Percentiles rank a stretch among this genome's conserved stretches.
These are phyloP conservation scores for Pichia sp. DNA, from an alignment of 1,139 yeast genomes.

Conservation along the genomic window DNA sequence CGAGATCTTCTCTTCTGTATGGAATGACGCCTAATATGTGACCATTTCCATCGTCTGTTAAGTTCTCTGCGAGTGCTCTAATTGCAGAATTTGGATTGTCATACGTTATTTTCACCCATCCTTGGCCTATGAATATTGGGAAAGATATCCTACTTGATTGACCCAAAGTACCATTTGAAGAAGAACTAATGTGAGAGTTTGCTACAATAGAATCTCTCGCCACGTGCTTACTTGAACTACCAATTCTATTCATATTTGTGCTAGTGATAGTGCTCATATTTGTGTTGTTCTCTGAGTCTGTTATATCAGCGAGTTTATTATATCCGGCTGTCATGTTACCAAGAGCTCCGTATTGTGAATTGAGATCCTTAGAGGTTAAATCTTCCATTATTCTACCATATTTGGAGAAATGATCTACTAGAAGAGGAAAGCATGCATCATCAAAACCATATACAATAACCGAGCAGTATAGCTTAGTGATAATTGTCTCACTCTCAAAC, in stretches of 20 bases:
- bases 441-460: constrained; percentile 88
- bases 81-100: constrained; percentile 69
- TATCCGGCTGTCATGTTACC: constrained; percentile 5
- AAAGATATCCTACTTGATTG: too few relatives aligned
- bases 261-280: too few relatives aligned
- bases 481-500: too few relatives aligned
- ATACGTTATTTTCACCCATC: constrained; percentile 86
- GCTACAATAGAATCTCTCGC: too few relatives aligned
- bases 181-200: too few relatives aligned
- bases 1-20: constrained; percentile 52
- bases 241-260: too few relatives aligned
- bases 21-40: constrained; percentile 70
- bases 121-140: constrained; percentile 76
- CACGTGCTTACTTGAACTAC: too few relatives aligned
- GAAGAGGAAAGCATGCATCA: constrained; percentile 57
- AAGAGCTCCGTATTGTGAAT: constrained; percentile 5
- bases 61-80: constrained; percentile 76
- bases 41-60: constrained; percentile 29
- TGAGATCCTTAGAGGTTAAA: constrained; percentile 28
- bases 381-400: constrained; percentile 80
- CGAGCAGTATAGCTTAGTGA: constrained; percentile 48
- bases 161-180: too few relatives aligned
- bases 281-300: too few relatives aligned
- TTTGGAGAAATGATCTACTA: constrained; percentile 69
- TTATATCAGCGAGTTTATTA: constrained; percentile 4